Evolutionary conservation across 2,329 filamentous ascomycete genomes (phyloP).

Genomic region (Trichoderma hamatum): DNA sequence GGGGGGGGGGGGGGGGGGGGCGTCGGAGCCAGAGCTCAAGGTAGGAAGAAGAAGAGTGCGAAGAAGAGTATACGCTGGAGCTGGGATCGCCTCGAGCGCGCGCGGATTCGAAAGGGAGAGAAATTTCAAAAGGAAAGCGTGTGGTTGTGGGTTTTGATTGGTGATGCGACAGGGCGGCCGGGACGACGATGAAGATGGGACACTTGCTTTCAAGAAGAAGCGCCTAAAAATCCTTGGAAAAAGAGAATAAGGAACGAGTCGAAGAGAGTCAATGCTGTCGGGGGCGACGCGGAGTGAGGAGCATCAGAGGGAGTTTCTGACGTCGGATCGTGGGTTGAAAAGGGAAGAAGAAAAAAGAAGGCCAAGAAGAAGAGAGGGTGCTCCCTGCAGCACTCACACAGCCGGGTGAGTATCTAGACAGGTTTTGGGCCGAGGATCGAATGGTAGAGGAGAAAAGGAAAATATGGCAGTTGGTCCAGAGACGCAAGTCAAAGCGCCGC

Average conservation of each 20-base stretch:
- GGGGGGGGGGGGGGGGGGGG: too few relatives aligned
- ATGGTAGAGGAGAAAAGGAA: constrained; percentile 25
- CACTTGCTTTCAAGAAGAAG: constrained; percentile 8
- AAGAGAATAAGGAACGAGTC: constrained; percentile 21
- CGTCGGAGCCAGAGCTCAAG: neutral
- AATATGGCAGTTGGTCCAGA: constrained; percentile 18
- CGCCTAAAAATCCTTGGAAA: neutral
- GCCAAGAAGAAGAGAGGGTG: constrained; percentile 24
- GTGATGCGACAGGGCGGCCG: constrained; percentile 26
- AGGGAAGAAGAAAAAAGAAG: neutral
- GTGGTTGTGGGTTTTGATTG: constrained; percentile 1
- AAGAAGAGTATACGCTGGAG: neutral
- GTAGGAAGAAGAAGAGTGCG: neutral
- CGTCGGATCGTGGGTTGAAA: constrained; percentile 18
- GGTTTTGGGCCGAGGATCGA: constrained; percentile 21
- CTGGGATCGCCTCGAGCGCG: constrained; percentile 5
- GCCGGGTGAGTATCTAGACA: constrained; percentile 20
- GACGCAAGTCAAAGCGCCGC: constrained; percentile 24
- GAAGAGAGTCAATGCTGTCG: constrained; percentile 25
- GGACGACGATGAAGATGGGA: constrained; percentile 19
- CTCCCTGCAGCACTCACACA: constrained; percentile 24
- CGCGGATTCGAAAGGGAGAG: constrained; percentile 6
- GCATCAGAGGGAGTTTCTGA: constrained; percentile 8
- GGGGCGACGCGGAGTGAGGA: constrained; percentile 16
- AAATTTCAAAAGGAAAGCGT: constrained; percentile 13